Evolutionary conservation across 768 basidiomycete species (phyloP).

Genomic region (Pholiota molesta): DNA sequence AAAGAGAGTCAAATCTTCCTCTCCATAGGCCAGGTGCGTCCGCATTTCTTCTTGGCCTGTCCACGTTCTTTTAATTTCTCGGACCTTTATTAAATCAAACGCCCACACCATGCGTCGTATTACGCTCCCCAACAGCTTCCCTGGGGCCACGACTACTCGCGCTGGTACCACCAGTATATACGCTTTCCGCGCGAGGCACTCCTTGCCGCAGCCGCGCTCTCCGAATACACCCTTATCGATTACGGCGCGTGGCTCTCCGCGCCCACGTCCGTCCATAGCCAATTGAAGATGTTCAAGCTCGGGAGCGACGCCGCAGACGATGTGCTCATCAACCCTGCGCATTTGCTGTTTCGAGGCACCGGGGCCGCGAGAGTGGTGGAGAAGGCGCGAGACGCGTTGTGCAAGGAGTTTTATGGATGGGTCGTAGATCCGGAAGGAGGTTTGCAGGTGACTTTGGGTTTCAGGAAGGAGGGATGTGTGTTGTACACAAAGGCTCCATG

Average conservation of each 20-base stretch:
- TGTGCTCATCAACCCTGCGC: conserved; percentile 51
- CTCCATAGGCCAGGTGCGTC: conserved; percentile 48
- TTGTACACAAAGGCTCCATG: conserved; percentile 34
- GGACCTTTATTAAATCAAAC: not conserved
- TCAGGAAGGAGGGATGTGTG: conserved; percentile 34
- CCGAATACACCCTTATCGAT: conserved; percentile 58
- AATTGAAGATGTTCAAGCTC: conserved; percentile 41
- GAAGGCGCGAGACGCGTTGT: conserved; percentile 30
- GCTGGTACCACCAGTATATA: conserved; percentile 64
- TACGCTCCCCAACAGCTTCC: conserved; percentile 41
- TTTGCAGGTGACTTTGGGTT: conserved; percentile 42
- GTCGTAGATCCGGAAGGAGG: conserved; percentile 41
- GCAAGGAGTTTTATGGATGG: conserved; percentile 47
- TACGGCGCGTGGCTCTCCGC: conserved; percentile 53
- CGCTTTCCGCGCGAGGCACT: conserved; percentile 54
- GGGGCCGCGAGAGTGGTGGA: conserved; percentile 20
- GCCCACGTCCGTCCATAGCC: conserved; percentile 29
- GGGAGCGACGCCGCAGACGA: conserved; percentile 44
- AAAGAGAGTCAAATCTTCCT: conserved; percentile 55
- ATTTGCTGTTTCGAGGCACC: conserved; percentile 37
- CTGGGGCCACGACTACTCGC: conserved; percentile 53
- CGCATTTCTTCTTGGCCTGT: not conserved
- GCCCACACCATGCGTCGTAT: not conserved
- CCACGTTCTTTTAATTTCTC: not conserved
- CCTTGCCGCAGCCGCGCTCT: conserved; percentile 45